phyloP scores from a whole-genome alignment of 352 stramenopile genomes.

The Aphanomyces cochlioides region DNA sequence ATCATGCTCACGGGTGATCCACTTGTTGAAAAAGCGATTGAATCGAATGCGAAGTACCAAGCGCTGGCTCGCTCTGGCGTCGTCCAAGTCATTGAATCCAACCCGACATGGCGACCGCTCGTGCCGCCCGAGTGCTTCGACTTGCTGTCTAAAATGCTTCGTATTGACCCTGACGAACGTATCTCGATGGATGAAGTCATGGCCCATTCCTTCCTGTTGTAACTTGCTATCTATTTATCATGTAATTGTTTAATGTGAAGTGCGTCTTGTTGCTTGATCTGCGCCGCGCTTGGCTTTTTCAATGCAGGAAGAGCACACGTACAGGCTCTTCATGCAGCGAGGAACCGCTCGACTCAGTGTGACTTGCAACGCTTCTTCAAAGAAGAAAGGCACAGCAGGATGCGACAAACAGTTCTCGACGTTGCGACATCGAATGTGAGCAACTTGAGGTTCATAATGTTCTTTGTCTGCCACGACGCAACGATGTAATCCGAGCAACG shows the following conservation, averaged over 20 bases:
- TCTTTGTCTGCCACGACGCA: too few relatives aligned
- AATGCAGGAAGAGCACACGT: too few relatives aligned
- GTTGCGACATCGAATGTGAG: too few relatives aligned
- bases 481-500: too few relatives aligned
- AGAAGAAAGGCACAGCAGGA: too few relatives aligned
- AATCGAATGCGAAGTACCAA: conserved; percentile 60
- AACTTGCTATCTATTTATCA: neutral
- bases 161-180: conserved; percentile 38
- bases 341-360: too few relatives aligned
- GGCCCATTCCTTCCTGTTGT: conserved; percentile 39
- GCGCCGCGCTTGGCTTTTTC: too few relatives aligned
- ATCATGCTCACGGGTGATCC: conserved; percentile 33
- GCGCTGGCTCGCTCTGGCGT: conserved; percentile 49
- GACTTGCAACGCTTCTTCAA: too few relatives aligned
- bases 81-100: conserved; percentile 36
- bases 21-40: conserved; percentile 41
- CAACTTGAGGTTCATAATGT: too few relatives aligned
- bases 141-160: conserved; percentile 43
- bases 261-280: neutral
- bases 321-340: too few relatives aligned
- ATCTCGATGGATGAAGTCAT: conserved; percentile 42
- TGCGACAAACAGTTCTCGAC: too few relatives aligned
- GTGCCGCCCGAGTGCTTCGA: conserved; percentile 37
- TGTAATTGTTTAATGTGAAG: neutral
- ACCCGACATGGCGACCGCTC: conserved; percentile 36